A percentile compares a stretch with the other conserved stretches of the same genome.
These are phyloP conservation scores for Sordaria brevicollis DNA, from an alignment of 495 filamentous ascomycete species.

Conservation along the genomic window DNA sequence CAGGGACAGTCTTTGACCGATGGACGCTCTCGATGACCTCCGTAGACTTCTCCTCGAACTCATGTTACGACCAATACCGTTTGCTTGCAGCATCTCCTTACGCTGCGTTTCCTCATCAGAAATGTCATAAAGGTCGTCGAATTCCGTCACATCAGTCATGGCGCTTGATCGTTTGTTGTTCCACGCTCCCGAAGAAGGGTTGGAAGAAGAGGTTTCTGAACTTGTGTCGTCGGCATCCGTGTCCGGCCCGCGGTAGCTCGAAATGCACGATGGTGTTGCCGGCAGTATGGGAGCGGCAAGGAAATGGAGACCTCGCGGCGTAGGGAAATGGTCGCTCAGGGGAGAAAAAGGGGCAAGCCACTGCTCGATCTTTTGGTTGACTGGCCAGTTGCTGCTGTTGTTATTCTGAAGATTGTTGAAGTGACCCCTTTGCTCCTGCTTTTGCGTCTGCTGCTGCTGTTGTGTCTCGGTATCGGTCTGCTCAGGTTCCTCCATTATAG, in stretches of 20 bases:
- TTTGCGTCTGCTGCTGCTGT: slow-evolving; percentile 18
- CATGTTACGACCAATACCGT: slow-evolving; percentile 23
- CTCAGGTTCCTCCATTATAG: slow-evolving; percentile 66
- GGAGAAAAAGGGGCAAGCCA: slow-evolving; percentile 38
- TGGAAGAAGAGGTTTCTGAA: slow-evolving; percentile 39
- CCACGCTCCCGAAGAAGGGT: slow-evolving; percentile 42
- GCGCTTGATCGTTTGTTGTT: slow-evolving; percentile 37
- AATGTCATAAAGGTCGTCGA: slow-evolving; percentile 80
- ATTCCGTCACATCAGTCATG: slow-evolving; percentile 50
- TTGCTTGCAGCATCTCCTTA: slow-evolving; percentile 22
- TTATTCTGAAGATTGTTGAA: neutral
- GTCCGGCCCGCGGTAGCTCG: slow-evolving; percentile 22
- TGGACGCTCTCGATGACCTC: slow-evolving; percentile 8
- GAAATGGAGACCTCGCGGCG: slow-evolving; percentile 46
- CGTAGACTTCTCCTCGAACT: slow-evolving; percentile 17
- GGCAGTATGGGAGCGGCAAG: slow-evolving; percentile 43
- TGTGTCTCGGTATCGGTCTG: slow-evolving; percentile 14
- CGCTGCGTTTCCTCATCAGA: slow-evolving; percentile 49
- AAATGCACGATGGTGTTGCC: slow-evolving; percentile 31
- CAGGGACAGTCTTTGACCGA: slow-evolving; percentile 4
- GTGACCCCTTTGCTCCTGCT: slow-evolving; percentile 14
- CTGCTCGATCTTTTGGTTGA: slow-evolving; percentile 39
- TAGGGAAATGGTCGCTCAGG: slow-evolving; percentile 51
- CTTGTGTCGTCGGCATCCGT: slow-evolving; percentile 31
- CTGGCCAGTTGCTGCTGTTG: slow-evolving; percentile 11